These are phyloP conservation scores for Davidsoniella australis DNA, from an alignment of 2,329 filamentous ascomycete genomes.

Conservation along the genomic window DNA sequence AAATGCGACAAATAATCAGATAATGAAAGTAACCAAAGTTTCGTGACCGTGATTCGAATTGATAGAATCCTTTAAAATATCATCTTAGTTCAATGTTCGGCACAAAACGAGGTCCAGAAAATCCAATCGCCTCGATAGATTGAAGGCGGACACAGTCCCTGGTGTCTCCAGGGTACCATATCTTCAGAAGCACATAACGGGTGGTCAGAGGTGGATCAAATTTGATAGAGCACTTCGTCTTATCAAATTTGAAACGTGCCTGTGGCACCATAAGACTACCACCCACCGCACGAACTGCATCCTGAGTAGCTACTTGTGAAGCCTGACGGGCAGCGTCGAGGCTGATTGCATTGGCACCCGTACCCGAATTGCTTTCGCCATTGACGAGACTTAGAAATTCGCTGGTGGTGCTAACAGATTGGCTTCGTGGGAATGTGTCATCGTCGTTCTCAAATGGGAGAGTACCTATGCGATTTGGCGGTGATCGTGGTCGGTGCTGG, in stretches of 20 bases:
- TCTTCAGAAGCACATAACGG: constrained; percentile 71
- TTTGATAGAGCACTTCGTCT: constrained; percentile 68
- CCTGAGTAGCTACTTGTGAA: constrained; percentile 21
- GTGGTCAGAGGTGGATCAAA: constrained; percentile 73
- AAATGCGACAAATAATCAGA: background rate
- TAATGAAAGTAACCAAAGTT: background rate
- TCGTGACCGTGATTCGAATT: background rate
- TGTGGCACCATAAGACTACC: constrained; percentile 52
- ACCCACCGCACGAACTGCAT: constrained; percentile 37
- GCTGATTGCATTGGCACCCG: constrained; percentile 17
- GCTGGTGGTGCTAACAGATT: background rate
- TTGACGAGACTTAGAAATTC: constrained; percentile 1
- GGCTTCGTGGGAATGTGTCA: constrained; percentile 15
- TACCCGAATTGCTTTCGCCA: constrained; percentile 20
- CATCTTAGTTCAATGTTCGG: constrained; percentile 47
- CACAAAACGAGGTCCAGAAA: constrained; percentile 71
- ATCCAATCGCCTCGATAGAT: constrained; percentile 67
- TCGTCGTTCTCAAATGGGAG: constrained; percentile 36
- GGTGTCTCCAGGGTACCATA: constrained; percentile 64
- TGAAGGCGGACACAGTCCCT: constrained; percentile 52
- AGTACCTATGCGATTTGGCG: constrained; percentile 35
- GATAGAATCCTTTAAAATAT: background rate
- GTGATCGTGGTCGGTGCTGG: constrained; percentile 1
- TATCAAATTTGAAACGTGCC: constrained; percentile 69
- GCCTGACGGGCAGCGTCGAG: constrained; percentile 5